Base-by-base conservation (phyloP, 208 protist genomes). In the Perkinsela sp. region DNA sequence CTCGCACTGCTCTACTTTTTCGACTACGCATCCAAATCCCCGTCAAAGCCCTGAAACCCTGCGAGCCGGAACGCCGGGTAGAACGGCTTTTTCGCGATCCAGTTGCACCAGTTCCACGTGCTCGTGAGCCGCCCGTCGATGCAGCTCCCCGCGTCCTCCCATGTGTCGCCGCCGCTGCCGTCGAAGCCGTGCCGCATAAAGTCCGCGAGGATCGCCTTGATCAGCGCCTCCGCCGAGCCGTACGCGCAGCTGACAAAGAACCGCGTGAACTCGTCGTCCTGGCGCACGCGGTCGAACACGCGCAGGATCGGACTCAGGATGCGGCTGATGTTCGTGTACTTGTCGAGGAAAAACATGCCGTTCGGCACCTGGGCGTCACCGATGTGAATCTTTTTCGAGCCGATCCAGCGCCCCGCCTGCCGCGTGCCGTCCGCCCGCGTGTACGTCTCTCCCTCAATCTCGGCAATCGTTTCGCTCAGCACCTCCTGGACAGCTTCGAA, bases 301-400 rank as follows among this genome's bases (percentile, higher is more conserved):
- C 83, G 81, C 1, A 96, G 76, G 68, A 97, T 88, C 22, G 94
- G 94, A 30, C 92, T 91, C 29, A 96, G 79, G 66, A 97, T 97
- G 66, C 94, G 84, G n/a, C 90, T 84, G 29, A 94, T 80, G 75
- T 95, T 93, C 31, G 90, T 95, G 79, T 98, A 98, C 72, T 98
- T 98, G 74, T 97, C 94, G 73, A 98, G 96, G 76, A 98, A 97
- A 70, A 94, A 83, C 31, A 96, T 87, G 1, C 92, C 93, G 75
- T 97, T 97, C n/a, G 95, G 95, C 32, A 98, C 95, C 74, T 96
- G 93, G 71, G 94, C 75, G 76, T 98, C 95, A 66, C 95, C 93
- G 57, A 97, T 81, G 74, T 98, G 95, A 67, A 98, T 91, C 69
- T 83, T 83, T 72, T 92, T 83, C 13, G 85, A 90, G 31, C 87